Evolutionary conservation across 192 early-diverging fungal genomes (phyloP), one percentile per base, ranked within the genome.

Genomic region (Linnemannia zychae): DNA sequence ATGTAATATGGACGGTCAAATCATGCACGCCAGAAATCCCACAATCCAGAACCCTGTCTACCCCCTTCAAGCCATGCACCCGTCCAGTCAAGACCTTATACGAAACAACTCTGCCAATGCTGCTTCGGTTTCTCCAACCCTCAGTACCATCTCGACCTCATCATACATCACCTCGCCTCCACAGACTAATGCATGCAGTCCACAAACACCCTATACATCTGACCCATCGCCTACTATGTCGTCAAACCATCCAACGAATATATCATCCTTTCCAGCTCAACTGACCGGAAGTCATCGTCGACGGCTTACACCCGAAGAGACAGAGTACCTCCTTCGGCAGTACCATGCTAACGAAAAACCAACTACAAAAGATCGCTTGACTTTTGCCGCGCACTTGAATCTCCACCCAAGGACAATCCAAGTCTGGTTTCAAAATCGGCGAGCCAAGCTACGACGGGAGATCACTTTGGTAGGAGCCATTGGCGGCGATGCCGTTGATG

Each of bases 391-490:
- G 65, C 77, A 94, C 81, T 78, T 95, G 46, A 91, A 89, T 24
- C 93, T 96, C 90, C 91, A 92, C 34, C 91, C 95, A 1, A 88
- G 95, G 49, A 93, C 91, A 1, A 91, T 96, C 33, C 95, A 96
- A 78, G 93, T 96, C 34, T 96, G 95, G 96, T 97, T 97, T 88
- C 96, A 97, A 79, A 97, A 97, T 82, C 92, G 96, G 24, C 90
- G 97, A 47, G 97, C 97, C 44, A 98, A 98, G 86, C 90, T 93
- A 60, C 96, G 96, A 87, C 89, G 93, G 47, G 93, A 96, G 49
- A 69, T 40, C 4, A 66, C 37, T 13, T 18, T 77, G 33, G 31
- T 37, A 13, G 31, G 33, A 60, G 40, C 1, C 3, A 37, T 22
- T 72, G 48, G 36, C 20, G 38, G 34, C 9, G 65, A 76, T 28